Evolutionary conservation across 257 asterid genomes (phyloP).

Genomic region (Solanum medicagineum): DNA sequence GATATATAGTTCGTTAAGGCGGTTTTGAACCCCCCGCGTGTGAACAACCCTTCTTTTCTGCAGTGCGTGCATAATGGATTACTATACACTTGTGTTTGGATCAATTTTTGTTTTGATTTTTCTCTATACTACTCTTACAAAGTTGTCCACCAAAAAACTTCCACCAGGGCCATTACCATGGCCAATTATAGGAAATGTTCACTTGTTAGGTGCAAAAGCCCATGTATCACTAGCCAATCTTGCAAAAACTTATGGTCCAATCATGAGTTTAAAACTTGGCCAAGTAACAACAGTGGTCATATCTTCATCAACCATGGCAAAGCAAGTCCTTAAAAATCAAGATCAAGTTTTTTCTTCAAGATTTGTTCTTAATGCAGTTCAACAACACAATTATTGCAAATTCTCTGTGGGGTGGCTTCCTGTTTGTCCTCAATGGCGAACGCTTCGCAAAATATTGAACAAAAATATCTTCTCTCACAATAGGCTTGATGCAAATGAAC

Average conservation of each 20-base stretch:
- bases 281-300: neutral
- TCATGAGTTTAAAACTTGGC: constrained; percentile 1
- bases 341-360: constrained; percentile 1
- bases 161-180: too few species aligned
- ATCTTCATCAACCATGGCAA: neutral
- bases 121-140: neutral
- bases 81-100: constrained; percentile 24
- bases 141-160: too few species aligned
- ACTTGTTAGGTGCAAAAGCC: neutral
- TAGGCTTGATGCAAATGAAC: constrained; percentile 24
- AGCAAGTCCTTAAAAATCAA: constrained; percentile 2
- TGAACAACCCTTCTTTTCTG: too few species aligned
- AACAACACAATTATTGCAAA: constrained; percentile 3
- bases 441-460: neutral
- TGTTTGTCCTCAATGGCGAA: constrained; percentile 5
- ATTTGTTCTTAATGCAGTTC: constrained; percentile 2
- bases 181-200: neutral
- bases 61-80: neutral
- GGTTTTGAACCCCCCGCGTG: too few species aligned
- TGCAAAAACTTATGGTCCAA: constrained; percentile 14
- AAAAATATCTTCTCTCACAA: constrained; percentile 27
- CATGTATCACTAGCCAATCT: neutral
- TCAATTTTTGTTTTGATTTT: constrained; percentile 20
- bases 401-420: constrained; percentile 7
- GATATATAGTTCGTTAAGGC: too few species aligned